Conservation (phyloP, 2,329 filamentous ascomycete species). For the Blastomyces gilchristii region DNA sequence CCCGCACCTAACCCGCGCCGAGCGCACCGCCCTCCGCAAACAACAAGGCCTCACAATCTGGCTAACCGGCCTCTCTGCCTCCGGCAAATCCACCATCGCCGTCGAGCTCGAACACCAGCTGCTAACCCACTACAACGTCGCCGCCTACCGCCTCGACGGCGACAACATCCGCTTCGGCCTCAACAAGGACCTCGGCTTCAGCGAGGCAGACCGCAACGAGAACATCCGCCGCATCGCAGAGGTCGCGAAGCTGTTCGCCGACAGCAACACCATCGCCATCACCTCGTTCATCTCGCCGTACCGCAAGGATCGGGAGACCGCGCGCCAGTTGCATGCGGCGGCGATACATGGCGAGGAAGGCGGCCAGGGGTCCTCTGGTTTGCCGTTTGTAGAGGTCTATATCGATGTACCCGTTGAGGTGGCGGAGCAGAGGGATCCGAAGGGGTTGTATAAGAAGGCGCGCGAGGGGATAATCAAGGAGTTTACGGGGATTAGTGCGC, state of each 20-base stretch:
- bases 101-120: constrained; percentile 96
- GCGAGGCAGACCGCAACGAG: constrained; percentile 85
- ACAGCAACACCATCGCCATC: constrained; percentile 74
- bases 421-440: constrained; percentile 89
- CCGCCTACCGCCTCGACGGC: constrained; percentile 88
- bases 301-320: constrained; percentile 70
- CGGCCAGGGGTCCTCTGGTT: constrained; percentile 44
- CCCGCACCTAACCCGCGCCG: constrained; percentile 32
- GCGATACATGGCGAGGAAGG: constrained; percentile 44
- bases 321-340: constrained; percentile 66
- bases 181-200: constrained; percentile 96
- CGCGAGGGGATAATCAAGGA: constrained; percentile 89
- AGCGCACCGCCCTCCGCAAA: constrained; percentile 47
- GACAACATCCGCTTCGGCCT: constrained; percentile 98
- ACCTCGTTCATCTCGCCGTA: constrained; percentile 98
- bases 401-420: constrained; percentile 86
- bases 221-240: constrained; percentile 96
- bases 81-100: constrained; percentile 93
- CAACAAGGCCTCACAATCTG: constrained; percentile 92
- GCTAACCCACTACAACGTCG: constrained; percentile 58
- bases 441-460: constrained; percentile 97
- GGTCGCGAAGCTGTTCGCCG: constrained; percentile 93
- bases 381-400: constrained; percentile 89
- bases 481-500: constrained; percentile 90
- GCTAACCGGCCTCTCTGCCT: constrained; percentile 94